These are phyloP conservation scores for Ceriops zippeliana DNA, from an alignment of 345 rosid genomes.

Conservation along the genomic window DNA sequence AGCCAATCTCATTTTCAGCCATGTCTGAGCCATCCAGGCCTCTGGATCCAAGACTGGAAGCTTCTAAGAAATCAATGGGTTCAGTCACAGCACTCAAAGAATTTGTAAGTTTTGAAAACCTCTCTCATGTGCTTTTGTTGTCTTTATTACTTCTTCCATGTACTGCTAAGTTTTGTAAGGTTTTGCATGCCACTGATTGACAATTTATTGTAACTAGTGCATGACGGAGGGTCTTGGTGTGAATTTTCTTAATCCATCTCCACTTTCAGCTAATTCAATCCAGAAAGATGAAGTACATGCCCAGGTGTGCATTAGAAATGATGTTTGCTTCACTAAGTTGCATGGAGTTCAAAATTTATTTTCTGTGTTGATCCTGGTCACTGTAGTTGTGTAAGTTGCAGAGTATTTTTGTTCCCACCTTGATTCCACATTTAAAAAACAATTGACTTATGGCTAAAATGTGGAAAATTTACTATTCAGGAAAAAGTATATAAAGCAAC, in stretches of 20 bases:
- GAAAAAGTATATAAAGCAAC: background rate
- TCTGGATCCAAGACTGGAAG: conserved; percentile 65
- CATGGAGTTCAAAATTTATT: background rate
- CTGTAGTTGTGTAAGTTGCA: conserved; percentile 1
- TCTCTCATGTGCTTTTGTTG: background rate
- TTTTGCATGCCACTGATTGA: conserved; percentile 4
- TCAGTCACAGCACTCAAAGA: conserved; percentile 81
- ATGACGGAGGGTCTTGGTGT: conserved; percentile 69
- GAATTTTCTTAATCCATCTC: conserved; percentile 58
- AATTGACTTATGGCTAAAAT: conserved; percentile 1
- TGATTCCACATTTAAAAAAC: background rate
- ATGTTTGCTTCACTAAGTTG: background rate
- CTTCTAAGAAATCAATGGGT: conserved; percentile 49
- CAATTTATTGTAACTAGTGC: conserved; percentile 53
- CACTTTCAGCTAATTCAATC: conserved; percentile 42
- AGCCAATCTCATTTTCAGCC: conserved; percentile 40
- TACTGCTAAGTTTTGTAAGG: conserved; percentile 4
- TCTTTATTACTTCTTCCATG: background rate
- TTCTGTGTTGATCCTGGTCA: background rate
- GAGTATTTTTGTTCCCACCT: background rate
- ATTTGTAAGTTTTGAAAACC: conserved; percentile 50
- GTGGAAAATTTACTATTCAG: background rate
- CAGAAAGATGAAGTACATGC: conserved; percentile 78
- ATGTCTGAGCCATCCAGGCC: conserved; percentile 55
- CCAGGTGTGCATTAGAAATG: conserved; percentile 50